Evolutionary conservation across 2,329 filamentous ascomycete species (phyloP), one percentile per base, ranked within the genome.

Genomic region (Ophiosphaerella narmari): DNA sequence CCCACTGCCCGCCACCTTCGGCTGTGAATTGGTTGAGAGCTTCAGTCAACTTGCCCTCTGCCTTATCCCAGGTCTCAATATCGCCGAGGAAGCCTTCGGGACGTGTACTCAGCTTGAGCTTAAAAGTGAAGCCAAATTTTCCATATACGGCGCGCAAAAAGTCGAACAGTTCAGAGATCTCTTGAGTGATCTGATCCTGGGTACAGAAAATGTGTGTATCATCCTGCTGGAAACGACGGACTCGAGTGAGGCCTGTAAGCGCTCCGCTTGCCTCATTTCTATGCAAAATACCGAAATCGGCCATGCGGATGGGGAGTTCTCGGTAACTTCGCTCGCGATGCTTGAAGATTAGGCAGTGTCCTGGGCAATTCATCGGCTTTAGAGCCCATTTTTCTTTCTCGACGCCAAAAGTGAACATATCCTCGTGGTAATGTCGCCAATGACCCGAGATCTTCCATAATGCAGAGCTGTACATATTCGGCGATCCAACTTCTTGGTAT

Each of bases 361-460:
- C 91, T 4, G 94, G 94, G 77, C 94, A 99, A 78, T 97, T 97
- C 94, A 97, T 97, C 24, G 93, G 93, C 78, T 97, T 97, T 43
- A 97, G 78, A 13, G 86, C 91, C 79, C 87, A 91, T 59, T 86
- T 81, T 57, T 89, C 88, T 80, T 96, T 96, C 73, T 97, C 92
- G 29, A 88, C 80, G 39, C 85, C 79, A 62, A 96, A 86, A n/a
- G 86, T 86, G 74, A 91, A 91, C 93, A 97, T 97, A 77, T 97
- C 92, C 57, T 97, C 93, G 69, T 91, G 85, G 80, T 97, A 94
- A 71, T 92, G 67, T 52, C 88, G 85, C 92, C 93, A 97, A 74
- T 97, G 94, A 42, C 94, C 94, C 7, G 91, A 96, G 18, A 86
- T 89, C 78, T 96, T 94, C 94, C 94, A 97, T 12, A 97, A 78